phyloP scores from a whole-genome alignment of 352 stramenopile genomes.

The Aphanomyces cochlioides region DNA sequence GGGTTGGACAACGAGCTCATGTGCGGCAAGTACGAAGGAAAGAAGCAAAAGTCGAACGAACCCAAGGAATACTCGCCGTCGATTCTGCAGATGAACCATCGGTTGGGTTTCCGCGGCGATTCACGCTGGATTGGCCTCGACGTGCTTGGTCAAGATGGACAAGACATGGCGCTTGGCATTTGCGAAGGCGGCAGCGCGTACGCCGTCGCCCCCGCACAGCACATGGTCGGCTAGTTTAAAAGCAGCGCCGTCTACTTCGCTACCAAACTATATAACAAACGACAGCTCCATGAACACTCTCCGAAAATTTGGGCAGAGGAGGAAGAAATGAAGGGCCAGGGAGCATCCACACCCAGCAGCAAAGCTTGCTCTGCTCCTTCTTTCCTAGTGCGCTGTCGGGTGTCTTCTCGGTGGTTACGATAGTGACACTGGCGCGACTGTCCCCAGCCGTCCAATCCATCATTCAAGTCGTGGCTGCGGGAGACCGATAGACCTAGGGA shows the following conservation, averaged over 20 bases:
- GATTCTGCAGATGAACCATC: constrained; percentile 31
- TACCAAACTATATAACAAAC: neutral
- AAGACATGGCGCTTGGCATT: constrained; percentile 24
- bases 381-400: neutral
- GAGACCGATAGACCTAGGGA: no score
- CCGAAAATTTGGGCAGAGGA: neutral
- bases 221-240: constrained; percentile 12
- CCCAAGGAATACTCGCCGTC: constrained; percentile 25
- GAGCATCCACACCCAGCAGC: neutral
- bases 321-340: neutral
- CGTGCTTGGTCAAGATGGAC: neutral
- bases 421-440: no score
- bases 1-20: constrained; percentile 33
- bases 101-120: constrained; percentile 27
- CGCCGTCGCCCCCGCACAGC: constrained; percentile 15
- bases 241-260: neutral
- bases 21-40: constrained; percentile 25
- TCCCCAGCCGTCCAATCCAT: no score
- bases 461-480: no score
- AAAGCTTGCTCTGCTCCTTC: neutral
- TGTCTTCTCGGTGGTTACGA: no score
- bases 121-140: constrained; percentile 29
- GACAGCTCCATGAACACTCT: neutral
- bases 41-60: constrained; percentile 20
- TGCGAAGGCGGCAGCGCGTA: constrained; percentile 24